Conservation (phyloP, 257 asterid genomes). For the Capsicum rhomboideum region DNA sequence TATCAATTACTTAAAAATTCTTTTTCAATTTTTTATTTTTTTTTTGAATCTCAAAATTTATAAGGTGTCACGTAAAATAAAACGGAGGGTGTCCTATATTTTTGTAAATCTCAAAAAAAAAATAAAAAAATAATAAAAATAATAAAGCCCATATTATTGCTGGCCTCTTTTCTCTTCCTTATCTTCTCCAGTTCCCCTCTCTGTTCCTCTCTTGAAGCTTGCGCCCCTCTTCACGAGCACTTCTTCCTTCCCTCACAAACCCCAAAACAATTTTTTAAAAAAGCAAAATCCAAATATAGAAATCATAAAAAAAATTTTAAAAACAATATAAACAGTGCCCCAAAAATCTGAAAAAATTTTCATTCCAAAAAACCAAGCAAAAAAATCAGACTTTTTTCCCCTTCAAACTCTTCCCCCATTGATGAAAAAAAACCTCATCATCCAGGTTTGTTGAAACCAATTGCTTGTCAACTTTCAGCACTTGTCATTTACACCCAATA, state of each 20-base stretch:
- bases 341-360: conserved; percentile 2
- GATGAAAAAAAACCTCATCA: conserved; percentile 31
- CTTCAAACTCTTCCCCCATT: conserved; percentile 18
- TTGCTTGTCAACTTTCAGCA: conserved; percentile 2
- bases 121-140: too few species aligned
- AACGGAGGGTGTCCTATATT: too few species aligned
- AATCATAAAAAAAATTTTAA: too few species aligned
- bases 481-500: neutral
- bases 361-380: conserved; percentile 51
- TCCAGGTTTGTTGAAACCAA: conserved; percentile 47
- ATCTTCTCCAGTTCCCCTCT: conserved; percentile 33
- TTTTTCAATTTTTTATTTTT: too few species aligned
- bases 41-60: too few species aligned
- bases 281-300: neutral
- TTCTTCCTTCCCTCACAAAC: conserved; percentile 2
- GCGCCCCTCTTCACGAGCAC: conserved; percentile 51
- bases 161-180: conserved; percentile 32
- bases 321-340: neutral
- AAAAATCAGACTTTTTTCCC: conserved; percentile 8
- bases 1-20: too few species aligned
- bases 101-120: neutral
- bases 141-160: conserved; percentile 11
- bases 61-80: too few species aligned
- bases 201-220: conserved; percentile 71
- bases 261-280: neutral